phyloP scores from a whole-genome alignment of 176 grass and related monocot genomes.

The Cocos nucifera region DNA sequence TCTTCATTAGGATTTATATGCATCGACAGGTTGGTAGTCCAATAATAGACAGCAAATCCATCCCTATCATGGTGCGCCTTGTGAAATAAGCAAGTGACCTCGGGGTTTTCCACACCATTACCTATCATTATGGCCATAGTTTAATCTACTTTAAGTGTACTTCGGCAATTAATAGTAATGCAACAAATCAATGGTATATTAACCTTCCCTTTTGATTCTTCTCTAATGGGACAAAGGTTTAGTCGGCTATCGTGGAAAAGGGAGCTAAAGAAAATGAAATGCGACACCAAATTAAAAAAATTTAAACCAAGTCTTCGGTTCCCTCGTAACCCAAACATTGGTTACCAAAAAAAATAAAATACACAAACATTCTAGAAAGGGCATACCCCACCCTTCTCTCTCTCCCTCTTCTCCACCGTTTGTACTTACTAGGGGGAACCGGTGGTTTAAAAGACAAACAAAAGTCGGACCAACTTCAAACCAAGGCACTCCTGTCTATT shows the following conservation, averaged over 20 bases:
- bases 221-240: no score
- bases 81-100: slow-evolving; percentile 4
- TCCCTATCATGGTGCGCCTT: slow-evolving; percentile 1
- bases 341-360: no score
- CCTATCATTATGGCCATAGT: neutral
- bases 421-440: slow-evolving; percentile 23
- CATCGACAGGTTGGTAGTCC: slow-evolving; percentile 7
- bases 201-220: no score
- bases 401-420: neutral
- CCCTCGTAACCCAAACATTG: neutral
- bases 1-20: neutral
- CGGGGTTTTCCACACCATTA: slow-evolving; percentile 14
- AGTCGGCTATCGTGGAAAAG: slow-evolving; percentile 23
- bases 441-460: slow-evolving; percentile 25
- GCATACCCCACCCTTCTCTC: neutral
- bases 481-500: no score
- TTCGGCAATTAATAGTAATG: no score
- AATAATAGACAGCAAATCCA: slow-evolving; percentile 14
- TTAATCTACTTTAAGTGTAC: no score
- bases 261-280: slow-evolving; percentile 5
- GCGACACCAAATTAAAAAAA: neutral
- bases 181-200: no score
- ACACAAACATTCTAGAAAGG: slow-evolving; percentile 8
- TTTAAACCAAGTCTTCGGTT: no score
- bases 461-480: neutral